A percentile compares a stretch with the other conserved stretches of the same genome.
phyloP scores from a whole-genome alignment of 2,329 filamentous ascomycete genomes.

The Verticillium dahliae region DNA sequence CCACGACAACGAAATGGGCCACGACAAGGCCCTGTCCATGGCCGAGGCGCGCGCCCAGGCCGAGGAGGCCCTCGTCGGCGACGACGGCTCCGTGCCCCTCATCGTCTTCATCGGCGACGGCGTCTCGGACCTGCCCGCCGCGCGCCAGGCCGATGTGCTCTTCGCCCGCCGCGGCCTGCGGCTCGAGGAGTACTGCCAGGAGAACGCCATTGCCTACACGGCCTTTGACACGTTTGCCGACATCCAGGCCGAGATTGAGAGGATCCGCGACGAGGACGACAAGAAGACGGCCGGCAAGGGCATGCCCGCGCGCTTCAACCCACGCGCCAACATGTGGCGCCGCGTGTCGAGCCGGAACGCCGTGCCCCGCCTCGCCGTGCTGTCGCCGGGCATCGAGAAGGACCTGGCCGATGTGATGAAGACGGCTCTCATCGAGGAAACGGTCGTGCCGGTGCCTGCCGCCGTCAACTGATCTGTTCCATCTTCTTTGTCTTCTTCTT shows the following conservation, averaged over 20 bases:
- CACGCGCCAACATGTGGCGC: conserved; percentile 62
- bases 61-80: conserved; percentile 36
- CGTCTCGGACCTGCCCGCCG: conserved; percentile 60
- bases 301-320: conserved; percentile 56
- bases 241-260: conserved; percentile 53
- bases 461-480: neutral
- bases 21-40: conserved; percentile 62
- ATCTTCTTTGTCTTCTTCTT: neutral
- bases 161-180: conserved; percentile 60
- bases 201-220: conserved; percentile 53
- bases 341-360: conserved; percentile 52
- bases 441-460: neutral
- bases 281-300: conserved; percentile 54
- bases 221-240: conserved; percentile 62
- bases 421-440: conserved; percentile 17
- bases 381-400: conserved; percentile 45
- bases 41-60: conserved; percentile 49
- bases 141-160: conserved; percentile 59
- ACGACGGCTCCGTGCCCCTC: conserved; percentile 56
- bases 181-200: conserved; percentile 60
- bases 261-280: conserved; percentile 52
- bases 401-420: conserved; percentile 50
- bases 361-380: conserved; percentile 27
- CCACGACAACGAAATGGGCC: conserved; percentile 58
- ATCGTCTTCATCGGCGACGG: conserved; percentile 67